These are phyloP conservation scores for Microcos paniculata DNA, from an alignment of 345 rosid genomes.

Conservation along the genomic window DNA sequence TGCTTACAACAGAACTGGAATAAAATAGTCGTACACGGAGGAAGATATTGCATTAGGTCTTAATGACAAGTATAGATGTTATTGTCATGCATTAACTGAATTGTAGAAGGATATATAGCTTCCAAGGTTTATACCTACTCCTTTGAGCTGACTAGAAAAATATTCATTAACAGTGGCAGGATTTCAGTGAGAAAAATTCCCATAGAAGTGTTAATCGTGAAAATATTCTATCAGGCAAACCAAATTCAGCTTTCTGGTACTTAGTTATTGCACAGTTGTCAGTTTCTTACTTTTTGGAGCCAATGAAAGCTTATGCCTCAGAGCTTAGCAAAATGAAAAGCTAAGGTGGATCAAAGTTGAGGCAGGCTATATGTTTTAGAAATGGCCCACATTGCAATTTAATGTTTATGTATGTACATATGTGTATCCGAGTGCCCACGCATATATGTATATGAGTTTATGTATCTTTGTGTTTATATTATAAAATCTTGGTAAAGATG, in stretches of 20 bases:
- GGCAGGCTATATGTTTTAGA: not conserved
- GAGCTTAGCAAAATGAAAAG: not conserved
- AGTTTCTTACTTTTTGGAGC: not conserved
- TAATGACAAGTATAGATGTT: not conserved
- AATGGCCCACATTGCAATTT: not conserved
- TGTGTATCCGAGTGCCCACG: not conserved
- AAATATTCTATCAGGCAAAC: not conserved
- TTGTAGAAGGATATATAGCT: not conserved
- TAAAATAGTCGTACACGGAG: not conserved
- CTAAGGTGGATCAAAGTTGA: not conserved
- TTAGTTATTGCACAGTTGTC: not conserved
- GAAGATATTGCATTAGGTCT: not conserved
- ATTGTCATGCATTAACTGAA: not conserved
- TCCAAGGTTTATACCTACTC: not conserved
- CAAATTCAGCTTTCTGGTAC: not conserved
- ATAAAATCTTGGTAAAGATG: not conserved
- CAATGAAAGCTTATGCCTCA: not conserved
- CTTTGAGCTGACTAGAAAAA: slow-evolving; percentile 3
- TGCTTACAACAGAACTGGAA: not conserved
- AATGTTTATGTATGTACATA: not conserved
- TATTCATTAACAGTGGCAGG: not conserved
- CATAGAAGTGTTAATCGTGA: not conserved
- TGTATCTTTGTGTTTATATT: slow-evolving; percentile 2
- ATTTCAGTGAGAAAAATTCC: not conserved
- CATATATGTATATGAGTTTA: not conserved